Base-by-base conservation (phyloP, 441 rosid species). In the Sinapis alba region DNA sequence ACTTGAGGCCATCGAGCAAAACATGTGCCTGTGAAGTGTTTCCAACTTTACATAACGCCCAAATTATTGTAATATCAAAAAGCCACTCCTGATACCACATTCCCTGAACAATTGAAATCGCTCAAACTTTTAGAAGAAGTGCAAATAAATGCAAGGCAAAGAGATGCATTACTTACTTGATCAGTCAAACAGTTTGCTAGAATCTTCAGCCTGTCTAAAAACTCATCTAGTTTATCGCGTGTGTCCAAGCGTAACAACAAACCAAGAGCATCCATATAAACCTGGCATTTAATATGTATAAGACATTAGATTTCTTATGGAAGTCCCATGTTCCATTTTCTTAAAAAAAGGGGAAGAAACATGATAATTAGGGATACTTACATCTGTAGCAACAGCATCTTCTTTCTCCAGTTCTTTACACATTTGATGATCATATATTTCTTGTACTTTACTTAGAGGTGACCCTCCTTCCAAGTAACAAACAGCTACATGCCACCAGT, bases 381-480 rank as follows among this genome's bases (percentile, higher is more conserved):
- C 97, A 87, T 92, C 96, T 11, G 84, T 79, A 70, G 80, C 41
- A 27, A 74, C 70, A 8, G 91, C 85, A 76, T 86, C 96, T 15
- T 66, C 62, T 61, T 72, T 84, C 74, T 90, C 91, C 75, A 95
- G 41, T 78, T 92, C 98, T 69, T 86, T 87, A 96, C 91, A 87
- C 73, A 95, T 92, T 72, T 80, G 76, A 62, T 47, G 12, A 69
- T 94, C 97, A 36, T 92, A 92, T 64, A 90, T 70, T 68, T 86
- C 96, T 63, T 83, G 68, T 34, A 89, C 85, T 67, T 85, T 87
- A 69, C 72, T 72, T n/a, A 88, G 80, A 10, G 90, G 83, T 78
- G 92, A 81, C 81, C 90, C 86, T 69, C 97, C 97, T 88, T 90
- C 99, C 84, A 94, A 74, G 87, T 88, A 95, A 84, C 97, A 95